Evolutionary conservation across 2,329 filamentous ascomycete genomes (phyloP).

Genomic region (Cercospora brassicicola): DNA sequence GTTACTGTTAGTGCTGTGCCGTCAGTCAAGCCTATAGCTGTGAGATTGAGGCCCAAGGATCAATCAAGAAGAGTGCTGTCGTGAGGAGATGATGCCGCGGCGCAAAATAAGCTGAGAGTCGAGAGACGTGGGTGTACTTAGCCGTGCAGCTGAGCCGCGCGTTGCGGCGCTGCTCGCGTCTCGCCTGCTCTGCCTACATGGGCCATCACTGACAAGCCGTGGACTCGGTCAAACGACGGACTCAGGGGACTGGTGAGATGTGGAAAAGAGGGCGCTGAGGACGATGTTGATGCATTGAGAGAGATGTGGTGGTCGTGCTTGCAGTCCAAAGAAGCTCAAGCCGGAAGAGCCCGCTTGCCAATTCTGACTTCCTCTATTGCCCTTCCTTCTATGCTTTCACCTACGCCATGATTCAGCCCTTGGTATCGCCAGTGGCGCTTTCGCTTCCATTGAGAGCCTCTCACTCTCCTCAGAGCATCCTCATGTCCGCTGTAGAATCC

Average conservation of each 20-base stretch:
- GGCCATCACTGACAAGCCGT: background rate
- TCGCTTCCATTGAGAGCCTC: background rate
- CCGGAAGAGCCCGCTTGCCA: constrained; percentile 4
- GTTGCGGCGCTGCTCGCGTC: background rate
- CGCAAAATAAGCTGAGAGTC: background rate
- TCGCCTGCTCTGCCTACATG: background rate
- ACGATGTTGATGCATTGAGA: background rate
- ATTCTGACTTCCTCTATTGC: background rate
- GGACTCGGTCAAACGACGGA: background rate
- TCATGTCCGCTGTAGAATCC: background rate
- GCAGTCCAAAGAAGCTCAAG: background rate
- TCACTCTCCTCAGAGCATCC: background rate
- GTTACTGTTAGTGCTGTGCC: background rate
- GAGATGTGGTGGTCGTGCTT: background rate
- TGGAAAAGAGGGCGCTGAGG: background rate
- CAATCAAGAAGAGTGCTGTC: background rate
- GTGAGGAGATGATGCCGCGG: background rate
- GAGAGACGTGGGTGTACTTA: background rate
- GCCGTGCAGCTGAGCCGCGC: background rate
- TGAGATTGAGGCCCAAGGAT: background rate
- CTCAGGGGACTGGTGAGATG: background rate
- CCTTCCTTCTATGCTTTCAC: background rate
- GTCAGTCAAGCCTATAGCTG: background rate
- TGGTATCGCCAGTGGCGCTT: too few species aligned
- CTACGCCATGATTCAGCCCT: background rate